Conservation (phyloP, 164 flowering plant genomes). For the Stephania japonica region DNA sequence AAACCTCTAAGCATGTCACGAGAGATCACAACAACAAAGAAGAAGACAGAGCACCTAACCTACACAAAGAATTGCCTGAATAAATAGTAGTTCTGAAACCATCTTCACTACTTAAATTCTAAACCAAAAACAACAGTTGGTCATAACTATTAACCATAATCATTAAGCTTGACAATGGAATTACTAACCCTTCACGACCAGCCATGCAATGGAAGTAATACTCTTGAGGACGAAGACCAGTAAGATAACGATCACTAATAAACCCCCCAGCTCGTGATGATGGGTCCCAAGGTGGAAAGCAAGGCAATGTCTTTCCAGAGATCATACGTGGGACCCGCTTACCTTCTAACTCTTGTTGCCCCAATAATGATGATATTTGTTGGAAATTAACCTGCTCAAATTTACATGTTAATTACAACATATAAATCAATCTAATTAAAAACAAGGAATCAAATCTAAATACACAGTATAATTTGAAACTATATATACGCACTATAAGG, state of each 20-base stretch:
- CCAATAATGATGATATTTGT: slow-evolving; percentile 84
- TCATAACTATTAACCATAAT: background rate
- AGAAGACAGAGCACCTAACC: background rate
- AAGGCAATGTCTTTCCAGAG: slow-evolving; percentile 94
- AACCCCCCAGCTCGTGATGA: slow-evolving; percentile 89
- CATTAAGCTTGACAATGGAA: background rate
- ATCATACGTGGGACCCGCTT: slow-evolving; percentile 96
- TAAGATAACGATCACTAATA: slow-evolving; percentile 81
- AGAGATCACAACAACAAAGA: background rate
- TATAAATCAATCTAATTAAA: background rate
- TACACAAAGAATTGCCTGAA: too few species aligned
- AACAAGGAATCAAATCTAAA: background rate
- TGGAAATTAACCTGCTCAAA: slow-evolving; percentile 77
- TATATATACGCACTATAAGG: background rate
- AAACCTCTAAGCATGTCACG: too few species aligned
- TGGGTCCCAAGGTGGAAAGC: slow-evolving; percentile 91
- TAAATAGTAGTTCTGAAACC: too few species aligned
- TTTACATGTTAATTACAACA: background rate
- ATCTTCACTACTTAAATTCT: background rate
- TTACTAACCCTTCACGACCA: slow-evolving; percentile 95
- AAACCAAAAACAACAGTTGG: background rate
- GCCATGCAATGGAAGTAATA: slow-evolving; percentile 99
- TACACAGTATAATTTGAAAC: background rate
- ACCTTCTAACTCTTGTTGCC: slow-evolving; percentile 96
- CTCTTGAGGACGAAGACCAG: slow-evolving; percentile 96